Percentiles rank a stretch among this genome's conserved stretches.
Evolutionary conservation across 2,329 filamentous ascomycete genomes (phyloP).

Genomic region (Scorias spongiosa): DNA sequence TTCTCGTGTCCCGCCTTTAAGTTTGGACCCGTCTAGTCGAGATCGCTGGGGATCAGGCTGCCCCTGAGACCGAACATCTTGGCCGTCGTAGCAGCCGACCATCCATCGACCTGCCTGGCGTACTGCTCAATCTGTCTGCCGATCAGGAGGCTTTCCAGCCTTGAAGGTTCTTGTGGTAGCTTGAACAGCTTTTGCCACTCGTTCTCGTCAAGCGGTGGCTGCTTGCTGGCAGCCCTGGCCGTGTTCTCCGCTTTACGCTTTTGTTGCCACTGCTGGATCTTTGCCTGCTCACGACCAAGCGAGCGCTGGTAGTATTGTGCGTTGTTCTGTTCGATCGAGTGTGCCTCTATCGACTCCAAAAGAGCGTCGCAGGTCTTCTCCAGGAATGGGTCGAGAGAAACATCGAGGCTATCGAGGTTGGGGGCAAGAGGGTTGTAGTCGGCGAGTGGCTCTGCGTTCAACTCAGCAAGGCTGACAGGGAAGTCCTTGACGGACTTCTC

Average conservation of each 20-base stretch:
- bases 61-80: conserved; percentile 97
- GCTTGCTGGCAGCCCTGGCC: conserved; percentile 70
- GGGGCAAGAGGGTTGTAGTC: conserved; percentile 58
- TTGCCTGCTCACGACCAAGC: conserved; percentile 81
- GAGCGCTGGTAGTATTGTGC: conserved; percentile 95
- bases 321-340: conserved; percentile 99
- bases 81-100: conserved; percentile 75
- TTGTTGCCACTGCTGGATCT: conserved; percentile 90
- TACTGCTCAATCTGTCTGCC: conserved; percentile 96
- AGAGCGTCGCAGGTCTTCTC: conserved; percentile 97
- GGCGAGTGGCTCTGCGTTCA: conserved; percentile 48
- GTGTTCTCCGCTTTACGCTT: conserved; percentile 97
- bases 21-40: background rate
- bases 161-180: conserved; percentile 83
- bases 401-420: conserved; percentile 76
- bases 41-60: conserved; percentile 44
- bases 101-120: conserved; percentile 89
- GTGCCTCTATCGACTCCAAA: conserved; percentile 89
- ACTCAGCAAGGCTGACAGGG: conserved; percentile 63
- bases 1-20: too few relatives aligned
- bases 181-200: conserved; percentile 99
- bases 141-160: conserved; percentile 86
- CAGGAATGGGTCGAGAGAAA: conserved; percentile 91
- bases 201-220: conserved; percentile 77
- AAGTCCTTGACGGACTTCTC: conserved; percentile 49